phyloP scores from a whole-genome alignment of 1,284 basidiomycete species.

The Puccinia polysora region DNA sequence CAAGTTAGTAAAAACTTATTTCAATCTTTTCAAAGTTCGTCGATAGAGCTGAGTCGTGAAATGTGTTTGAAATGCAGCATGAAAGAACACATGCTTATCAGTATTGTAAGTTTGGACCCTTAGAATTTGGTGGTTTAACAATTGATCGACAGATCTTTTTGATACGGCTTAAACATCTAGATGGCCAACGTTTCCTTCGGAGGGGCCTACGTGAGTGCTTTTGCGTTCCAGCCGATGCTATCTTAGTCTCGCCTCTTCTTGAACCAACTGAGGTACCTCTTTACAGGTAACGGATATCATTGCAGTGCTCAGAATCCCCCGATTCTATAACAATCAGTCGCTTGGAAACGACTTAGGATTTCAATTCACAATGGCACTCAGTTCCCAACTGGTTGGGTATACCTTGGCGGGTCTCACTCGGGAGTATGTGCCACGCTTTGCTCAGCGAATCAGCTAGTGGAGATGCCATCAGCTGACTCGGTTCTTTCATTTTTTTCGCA shows the following conservation, averaged over 20 bases:
- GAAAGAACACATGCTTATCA: conserved; percentile 43
- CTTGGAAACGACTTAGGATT: conserved; percentile 29
- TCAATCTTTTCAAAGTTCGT: not conserved
- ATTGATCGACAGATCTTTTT: no score
- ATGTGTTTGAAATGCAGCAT: not conserved
- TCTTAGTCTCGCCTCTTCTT: not conserved
- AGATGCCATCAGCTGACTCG: not conserved
- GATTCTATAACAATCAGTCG: conserved; percentile 31
- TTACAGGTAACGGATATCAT: conserved; percentile 35
- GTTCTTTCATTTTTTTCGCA: not conserved
- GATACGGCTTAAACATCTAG: no score
- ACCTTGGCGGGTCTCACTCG: conserved; percentile 57
- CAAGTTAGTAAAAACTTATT: conserved; percentile 28
- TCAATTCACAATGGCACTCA: conserved; percentile 52
- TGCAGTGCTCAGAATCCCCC: conserved; percentile 24
- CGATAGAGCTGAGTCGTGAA: not conserved
- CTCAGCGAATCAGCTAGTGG: not conserved
- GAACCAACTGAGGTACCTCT: not conserved
- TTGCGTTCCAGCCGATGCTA: no score
- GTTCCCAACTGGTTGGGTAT: conserved; percentile 58
- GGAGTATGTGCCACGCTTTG: not conserved
- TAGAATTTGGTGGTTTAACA: no score
- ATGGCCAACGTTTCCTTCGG: conserved; percentile 43
- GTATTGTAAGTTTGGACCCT: conserved; percentile 33
- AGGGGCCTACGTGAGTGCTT: conserved; percentile 38